Evolutionary conservation across 2,329 filamentous ascomycete genomes (phyloP).

Genomic region (Alternaria tenuissima): DNA sequence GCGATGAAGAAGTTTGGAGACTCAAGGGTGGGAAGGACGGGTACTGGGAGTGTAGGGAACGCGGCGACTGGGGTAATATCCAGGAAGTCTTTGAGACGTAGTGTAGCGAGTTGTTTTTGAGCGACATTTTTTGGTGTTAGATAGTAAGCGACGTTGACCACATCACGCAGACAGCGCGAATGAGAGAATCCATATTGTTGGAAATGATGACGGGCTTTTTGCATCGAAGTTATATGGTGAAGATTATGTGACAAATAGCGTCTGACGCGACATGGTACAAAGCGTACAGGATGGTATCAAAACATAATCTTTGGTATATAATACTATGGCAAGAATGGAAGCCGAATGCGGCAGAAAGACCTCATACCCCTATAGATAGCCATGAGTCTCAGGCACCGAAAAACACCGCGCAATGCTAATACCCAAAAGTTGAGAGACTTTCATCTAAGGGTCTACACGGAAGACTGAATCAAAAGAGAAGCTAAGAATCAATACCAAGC

Average conservation of each 20-base stretch:
- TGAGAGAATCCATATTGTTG: background rate
- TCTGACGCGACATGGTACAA: background rate
- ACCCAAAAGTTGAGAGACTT: background rate
- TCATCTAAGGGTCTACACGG: background rate
- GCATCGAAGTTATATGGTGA: background rate
- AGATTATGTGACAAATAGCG: background rate
- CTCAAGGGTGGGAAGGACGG: constrained; percentile 82
- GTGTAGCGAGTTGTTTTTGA: background rate
- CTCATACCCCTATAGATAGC: background rate
- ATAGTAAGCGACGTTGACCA: background rate
- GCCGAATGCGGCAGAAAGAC: background rate
- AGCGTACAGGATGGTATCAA: background rate
- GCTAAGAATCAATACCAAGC: background rate
- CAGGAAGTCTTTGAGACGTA: constrained; percentile 61
- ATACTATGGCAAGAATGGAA: background rate
- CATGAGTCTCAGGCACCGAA: background rate
- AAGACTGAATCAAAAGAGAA: background rate
- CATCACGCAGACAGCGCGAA: background rate
- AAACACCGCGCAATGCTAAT: constrained; percentile 6
- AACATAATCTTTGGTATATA: constrained; percentile 1
- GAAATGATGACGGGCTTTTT: background rate
- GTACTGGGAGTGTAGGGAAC: constrained; percentile 89
- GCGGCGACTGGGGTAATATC: constrained; percentile 70
- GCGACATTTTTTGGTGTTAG: background rate
- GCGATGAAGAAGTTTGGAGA: constrained; percentile 61